These are phyloP conservation scores for Diplodia sapinea DNA, from an alignment of 2,329 filamentous ascomycete genomes.

Conservation along the genomic window DNA sequence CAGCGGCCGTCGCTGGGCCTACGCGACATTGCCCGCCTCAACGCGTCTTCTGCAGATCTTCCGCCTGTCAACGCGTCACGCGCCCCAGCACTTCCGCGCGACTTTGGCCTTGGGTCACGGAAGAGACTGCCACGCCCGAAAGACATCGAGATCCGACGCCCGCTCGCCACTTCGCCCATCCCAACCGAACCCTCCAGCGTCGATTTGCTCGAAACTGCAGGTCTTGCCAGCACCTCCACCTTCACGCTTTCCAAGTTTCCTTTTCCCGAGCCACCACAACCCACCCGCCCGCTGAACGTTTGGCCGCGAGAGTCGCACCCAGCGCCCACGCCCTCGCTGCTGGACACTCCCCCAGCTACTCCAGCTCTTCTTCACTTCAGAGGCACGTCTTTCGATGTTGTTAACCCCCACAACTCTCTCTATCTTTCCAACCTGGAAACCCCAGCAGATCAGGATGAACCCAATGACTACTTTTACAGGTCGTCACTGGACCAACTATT, in stretches of 20 bases:
- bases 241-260: conserved; percentile 48
- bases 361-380: conserved; percentile 49
- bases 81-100: conserved; percentile 7
- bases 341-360: conserved; percentile 45
- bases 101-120: conserved; percentile 13
- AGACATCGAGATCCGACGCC: conserved; percentile 10
- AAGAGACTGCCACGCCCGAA: conserved; percentile 32
- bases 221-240: conserved; percentile 38
- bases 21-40: conserved; percentile 28
- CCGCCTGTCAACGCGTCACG: neutral
- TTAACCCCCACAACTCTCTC: conserved; percentile 48
- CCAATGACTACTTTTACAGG: conserved; percentile 41
- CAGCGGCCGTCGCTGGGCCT: conserved; percentile 42
- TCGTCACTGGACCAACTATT: conserved; percentile 38
- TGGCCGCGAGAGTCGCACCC: conserved; percentile 14
- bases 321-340: conserved; percentile 33
- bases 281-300: conserved; percentile 26
- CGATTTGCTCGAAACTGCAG: conserved; percentile 35
- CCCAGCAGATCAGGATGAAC: conserved; percentile 44
- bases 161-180: conserved; percentile 30
- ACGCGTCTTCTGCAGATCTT: conserved; percentile 24
- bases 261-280: conserved; percentile 35
- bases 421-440: conserved; percentile 46
- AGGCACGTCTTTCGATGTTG: conserved; percentile 48
- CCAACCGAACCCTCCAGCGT: conserved; percentile 37